A percentile compares a stretch with the other conserved stretches of the same genome.
phyloP scores from a whole-genome alignment of 768 basidiomycete species.

The Grammothele lineata region DNA sequence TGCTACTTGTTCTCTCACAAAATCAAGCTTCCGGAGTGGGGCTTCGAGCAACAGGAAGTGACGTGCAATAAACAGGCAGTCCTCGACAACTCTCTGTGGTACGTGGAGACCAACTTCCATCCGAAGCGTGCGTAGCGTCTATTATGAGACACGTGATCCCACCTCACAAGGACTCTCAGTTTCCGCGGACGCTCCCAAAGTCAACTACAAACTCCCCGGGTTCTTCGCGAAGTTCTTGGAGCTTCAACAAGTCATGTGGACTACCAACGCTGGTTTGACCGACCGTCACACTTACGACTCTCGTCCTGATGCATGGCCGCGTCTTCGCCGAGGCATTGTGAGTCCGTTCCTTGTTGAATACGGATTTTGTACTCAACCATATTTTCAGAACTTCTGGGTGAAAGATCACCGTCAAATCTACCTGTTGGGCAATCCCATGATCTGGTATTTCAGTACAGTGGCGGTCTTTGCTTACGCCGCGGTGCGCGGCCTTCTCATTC shows the following conservation, averaged over 20 bases:
- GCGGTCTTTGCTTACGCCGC: conserved; percentile 64
- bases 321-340: conserved; percentile 87
- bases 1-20: conserved; percentile 99
- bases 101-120: conserved; percentile 82
- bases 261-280: conserved; percentile 91
- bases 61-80: conserved; percentile 99
- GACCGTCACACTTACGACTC: conserved; percentile 95
- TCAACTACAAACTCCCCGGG: conserved; percentile 88
- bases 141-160: too few relatives aligned
- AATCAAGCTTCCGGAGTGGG: conserved; percentile 97
- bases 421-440: conserved; percentile 88
- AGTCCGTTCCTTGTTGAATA: conserved; percentile 29
- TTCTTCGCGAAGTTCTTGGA: conserved; percentile 92
- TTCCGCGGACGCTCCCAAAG: conserved; percentile 61
- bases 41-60: conserved; percentile 96
- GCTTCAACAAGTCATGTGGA: conserved; percentile 94
- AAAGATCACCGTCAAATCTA: conserved; percentile 96
- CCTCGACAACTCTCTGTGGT: conserved; percentile 88
- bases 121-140: conserved; percentile 53
- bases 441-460: conserved; percentile 85
- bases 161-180: conserved; percentile 39
- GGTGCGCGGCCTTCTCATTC: conserved; percentile 73
- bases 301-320: conserved; percentile 90
- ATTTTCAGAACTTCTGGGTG: conserved; percentile 92
- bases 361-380: neutral